Percentiles rank a stretch among this genome's conserved stretches.
Conservation (phyloP, 495 filamentous ascomycete genomes). For the Jackrogersella multiformis region DNA sequence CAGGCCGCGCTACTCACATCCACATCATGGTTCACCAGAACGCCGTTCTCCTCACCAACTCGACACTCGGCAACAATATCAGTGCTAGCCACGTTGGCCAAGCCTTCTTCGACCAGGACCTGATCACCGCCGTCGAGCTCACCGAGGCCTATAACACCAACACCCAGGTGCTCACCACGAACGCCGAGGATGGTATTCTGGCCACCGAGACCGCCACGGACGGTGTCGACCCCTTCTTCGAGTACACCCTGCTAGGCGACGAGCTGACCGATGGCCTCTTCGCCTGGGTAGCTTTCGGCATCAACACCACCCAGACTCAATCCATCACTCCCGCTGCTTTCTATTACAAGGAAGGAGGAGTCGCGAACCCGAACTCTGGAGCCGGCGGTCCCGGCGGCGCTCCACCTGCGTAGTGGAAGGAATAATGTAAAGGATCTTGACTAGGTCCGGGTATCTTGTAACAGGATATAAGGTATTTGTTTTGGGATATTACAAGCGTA, state of each 20-base stretch:
- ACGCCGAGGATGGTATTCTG: constrained; percentile 51
- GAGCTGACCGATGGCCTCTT: constrained; percentile 60
- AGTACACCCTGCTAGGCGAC: constrained; percentile 58
- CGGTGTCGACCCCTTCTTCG: constrained; percentile 50
- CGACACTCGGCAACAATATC: constrained; percentile 57
- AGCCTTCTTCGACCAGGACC: constrained; percentile 64
- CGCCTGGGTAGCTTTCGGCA: constrained; percentile 64
- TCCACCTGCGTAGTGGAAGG: too few relatives aligned
- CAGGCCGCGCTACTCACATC: constrained; percentile 45
- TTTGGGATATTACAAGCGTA: too few relatives aligned
- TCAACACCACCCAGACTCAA: constrained; percentile 53
- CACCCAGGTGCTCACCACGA: constrained; percentile 53
- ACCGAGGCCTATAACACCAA: constrained; percentile 63
- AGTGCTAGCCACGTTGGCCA: constrained; percentile 62
- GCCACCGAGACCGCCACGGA: constrained; percentile 44
- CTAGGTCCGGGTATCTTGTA: too few relatives aligned
- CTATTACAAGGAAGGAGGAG: constrained; percentile 18
- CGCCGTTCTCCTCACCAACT: constrained; percentile 50
- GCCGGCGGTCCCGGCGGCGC: constrained; percentile 6
- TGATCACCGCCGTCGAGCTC: constrained; percentile 59
- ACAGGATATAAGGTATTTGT: too few relatives aligned
- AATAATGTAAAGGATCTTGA: too few relatives aligned
- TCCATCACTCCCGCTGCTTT: constrained; percentile 10
- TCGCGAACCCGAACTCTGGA: constrained; percentile 9
- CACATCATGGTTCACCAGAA: constrained; percentile 57